These are phyloP conservation scores for Voacanga thouarsii DNA, from an alignment of 257 asterid species.

Conservation along the genomic window DNA sequence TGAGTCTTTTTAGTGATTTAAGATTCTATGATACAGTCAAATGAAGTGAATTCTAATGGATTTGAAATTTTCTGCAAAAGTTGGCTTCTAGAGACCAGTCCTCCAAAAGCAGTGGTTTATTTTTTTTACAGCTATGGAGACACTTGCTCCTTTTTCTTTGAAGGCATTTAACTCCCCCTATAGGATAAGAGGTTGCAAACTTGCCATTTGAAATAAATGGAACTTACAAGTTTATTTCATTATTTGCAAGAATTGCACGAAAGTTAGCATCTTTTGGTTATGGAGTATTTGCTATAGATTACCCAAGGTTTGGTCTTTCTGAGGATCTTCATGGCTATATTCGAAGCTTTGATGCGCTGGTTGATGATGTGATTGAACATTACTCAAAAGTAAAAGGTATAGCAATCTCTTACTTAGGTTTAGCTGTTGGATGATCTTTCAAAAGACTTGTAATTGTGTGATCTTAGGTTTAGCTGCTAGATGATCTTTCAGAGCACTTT, in stretches of 20 bases:
- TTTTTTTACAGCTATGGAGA: too few species aligned
- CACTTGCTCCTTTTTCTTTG: too few species aligned
- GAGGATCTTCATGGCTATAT: constrained; percentile 96
- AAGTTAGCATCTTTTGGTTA: constrained; percentile 82
- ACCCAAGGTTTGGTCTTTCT: constrained; percentile 94
- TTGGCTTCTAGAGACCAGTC: too few species aligned
- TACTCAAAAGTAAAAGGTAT: too few species aligned
- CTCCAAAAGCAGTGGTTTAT: too few species aligned
- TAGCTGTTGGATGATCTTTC: constrained; percentile 39
- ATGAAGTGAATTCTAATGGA: constrained; percentile 81
- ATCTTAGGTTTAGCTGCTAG: background rate
- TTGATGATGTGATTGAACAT: too few species aligned
- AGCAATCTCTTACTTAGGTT: too few species aligned
- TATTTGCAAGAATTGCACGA: constrained; percentile 70
- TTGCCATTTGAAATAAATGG: constrained; percentile 11
- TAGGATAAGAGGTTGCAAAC: constrained; percentile 9
- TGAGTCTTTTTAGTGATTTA: constrained; percentile 14
- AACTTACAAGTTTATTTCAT: constrained; percentile 11
- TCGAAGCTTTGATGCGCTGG: too few species aligned
- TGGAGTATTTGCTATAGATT: constrained; percentile 93
- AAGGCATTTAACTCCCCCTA: constrained; percentile 13
- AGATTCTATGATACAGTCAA: constrained; percentile 51
- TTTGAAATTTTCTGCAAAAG: constrained; percentile 74
- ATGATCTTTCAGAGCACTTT: background rate
- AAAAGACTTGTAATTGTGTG: too few species aligned